Percentiles rank a stretch among this genome's conserved stretches.
phyloP scores from a whole-genome alignment of 352 stramenopile species.

The Globisporangium barbulae region DNA sequence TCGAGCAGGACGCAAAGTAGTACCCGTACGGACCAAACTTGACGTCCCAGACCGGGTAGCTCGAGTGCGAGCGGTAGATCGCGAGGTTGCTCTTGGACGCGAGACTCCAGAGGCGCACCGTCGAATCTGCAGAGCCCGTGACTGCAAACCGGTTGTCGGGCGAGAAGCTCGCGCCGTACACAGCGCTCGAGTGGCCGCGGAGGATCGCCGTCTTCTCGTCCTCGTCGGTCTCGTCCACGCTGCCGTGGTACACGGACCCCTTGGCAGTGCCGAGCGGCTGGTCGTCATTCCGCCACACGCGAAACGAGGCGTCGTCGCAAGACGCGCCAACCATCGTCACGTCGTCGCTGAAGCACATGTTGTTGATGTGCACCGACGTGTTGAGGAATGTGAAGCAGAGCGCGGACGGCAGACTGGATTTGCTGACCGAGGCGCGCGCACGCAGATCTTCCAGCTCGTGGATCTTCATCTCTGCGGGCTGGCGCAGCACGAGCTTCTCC shows the following conservation, averaged over 20 bases:
- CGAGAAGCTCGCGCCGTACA: slow-evolving; percentile 84
- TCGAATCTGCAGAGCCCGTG: slow-evolving; percentile 77
- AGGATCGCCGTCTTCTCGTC: slow-evolving; percentile 70
- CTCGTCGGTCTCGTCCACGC: slow-evolving; percentile 45
- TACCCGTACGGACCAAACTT: slow-evolving; percentile 89
- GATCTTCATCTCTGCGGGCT: slow-evolving; percentile 59
- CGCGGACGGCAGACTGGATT: slow-evolving; percentile 51
- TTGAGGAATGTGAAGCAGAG: slow-evolving; percentile 82
- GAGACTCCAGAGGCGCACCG: slow-evolving; percentile 83
- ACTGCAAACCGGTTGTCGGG: slow-evolving; percentile 85
- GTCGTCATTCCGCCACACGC: slow-evolving; percentile 81
- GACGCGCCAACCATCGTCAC: slow-evolving; percentile 72
- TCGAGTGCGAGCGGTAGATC: slow-evolving; percentile 70
- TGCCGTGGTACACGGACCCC: slow-evolving; percentile 57
- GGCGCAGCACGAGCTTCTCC: slow-evolving; percentile 77
- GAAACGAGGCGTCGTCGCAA: slow-evolving; percentile 71
- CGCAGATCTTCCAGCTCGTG: slow-evolving; percentile 65
- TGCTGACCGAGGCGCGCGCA: slow-evolving; percentile 47
- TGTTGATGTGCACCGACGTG: slow-evolving; percentile 74
- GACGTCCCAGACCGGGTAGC: slow-evolving; percentile 91
- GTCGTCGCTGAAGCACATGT: slow-evolving; percentile 79
- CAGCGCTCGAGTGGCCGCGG: slow-evolving; percentile 71
- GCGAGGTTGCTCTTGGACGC: slow-evolving; percentile 74
- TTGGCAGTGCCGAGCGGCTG: slow-evolving; percentile 65
- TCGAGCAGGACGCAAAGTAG: slow-evolving; percentile 94